Evolutionary conservation across 108 stramenopile species (phyloP), one percentile per base, ranked within the genome.

Genomic region (Pseudonitzschia multistriata): DNA sequence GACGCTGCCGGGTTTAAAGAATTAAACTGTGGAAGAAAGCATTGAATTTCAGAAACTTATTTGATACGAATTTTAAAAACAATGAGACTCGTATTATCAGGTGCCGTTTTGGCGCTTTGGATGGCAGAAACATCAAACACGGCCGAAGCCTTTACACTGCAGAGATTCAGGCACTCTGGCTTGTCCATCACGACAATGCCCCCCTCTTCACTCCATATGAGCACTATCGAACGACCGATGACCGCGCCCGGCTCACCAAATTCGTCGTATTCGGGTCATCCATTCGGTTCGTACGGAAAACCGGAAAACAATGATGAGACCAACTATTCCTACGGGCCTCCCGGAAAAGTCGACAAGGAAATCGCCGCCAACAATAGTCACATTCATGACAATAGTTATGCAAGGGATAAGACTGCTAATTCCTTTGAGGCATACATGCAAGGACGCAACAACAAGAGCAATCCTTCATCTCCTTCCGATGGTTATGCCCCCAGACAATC

Each of bases 371-470:
- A 52, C 22, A 52, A 25, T 52, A 52, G 57, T 30, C 13, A 45
- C 8, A 45, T 45, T 45, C 42, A 45, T 17, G 17, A 45, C 42
- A 45, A 45, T 45, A 13, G 17, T 13, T 45, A 45, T 17, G 13
- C 42, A 17, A 45, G 42, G 17, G 42, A 10, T 45, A 17, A 30
- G 3, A 17, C 57, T 5, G 57, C 57, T 7, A 33, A 33, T 59
- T 59, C 57, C n/a, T 59, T 59, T 33, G 33, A 59, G 34, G 31
- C 57, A 25, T 59, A 59, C 57, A 59, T 59, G 57, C 57, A 59
- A 59, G 57, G 57, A 59, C 31, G 57, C n/a, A 59, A 59, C 34
- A 30, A 30, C 29, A 30, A 30, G 8, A 59, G 57, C 34, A 59
- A 59, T 36, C 31, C 57, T 21, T 24, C 57, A 10, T 36, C 57